Percentiles rank a stretch among this genome's conserved stretches.
phyloP scores from a whole-genome alignment of 805 yeast species.

The Yarrowia divulgata region DNA sequence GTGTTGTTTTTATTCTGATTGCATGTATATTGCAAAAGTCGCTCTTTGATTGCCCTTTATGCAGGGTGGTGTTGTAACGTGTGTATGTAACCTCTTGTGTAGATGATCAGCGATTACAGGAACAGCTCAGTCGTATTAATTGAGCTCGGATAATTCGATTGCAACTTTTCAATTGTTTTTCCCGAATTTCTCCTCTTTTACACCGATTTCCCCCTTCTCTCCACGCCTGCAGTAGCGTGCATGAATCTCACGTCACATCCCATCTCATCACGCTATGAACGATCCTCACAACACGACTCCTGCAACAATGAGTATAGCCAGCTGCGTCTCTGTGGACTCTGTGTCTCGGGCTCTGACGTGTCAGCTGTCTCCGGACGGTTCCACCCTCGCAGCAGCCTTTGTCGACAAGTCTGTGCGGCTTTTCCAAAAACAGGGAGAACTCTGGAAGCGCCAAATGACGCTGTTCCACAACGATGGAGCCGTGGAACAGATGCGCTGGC shows the following conservation, averaged over 20 bases:
- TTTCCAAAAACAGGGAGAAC: background rate
- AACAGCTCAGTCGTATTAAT: too few species aligned
- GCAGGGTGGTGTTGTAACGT: too few species aligned
- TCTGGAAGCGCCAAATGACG: constrained; percentile 15
- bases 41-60: too few species aligned
- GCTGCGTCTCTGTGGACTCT: background rate
- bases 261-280: background rate
- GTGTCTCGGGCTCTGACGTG: constrained; percentile 15
- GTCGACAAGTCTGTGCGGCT: constrained; percentile 17
- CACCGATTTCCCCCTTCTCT: too few species aligned
- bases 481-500: constrained; percentile 6
- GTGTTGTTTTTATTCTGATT: too few species aligned
- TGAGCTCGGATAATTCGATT: too few species aligned
- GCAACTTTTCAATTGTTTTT: too few species aligned
- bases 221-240: constrained; percentile 3
- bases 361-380: constrained; percentile 5
- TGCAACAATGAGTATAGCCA: constrained; percentile 1
- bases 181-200: too few species aligned
- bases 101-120: too few species aligned
- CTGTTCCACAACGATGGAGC: constrained; percentile 18
- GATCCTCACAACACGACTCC: background rate
- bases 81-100: too few species aligned
- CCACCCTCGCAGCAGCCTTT: constrained; percentile 8
- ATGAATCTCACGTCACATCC: background rate
- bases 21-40: too few species aligned